Conservation (phyloP, 768 basidiomycete species). For the Mycena haematopus region DNA sequence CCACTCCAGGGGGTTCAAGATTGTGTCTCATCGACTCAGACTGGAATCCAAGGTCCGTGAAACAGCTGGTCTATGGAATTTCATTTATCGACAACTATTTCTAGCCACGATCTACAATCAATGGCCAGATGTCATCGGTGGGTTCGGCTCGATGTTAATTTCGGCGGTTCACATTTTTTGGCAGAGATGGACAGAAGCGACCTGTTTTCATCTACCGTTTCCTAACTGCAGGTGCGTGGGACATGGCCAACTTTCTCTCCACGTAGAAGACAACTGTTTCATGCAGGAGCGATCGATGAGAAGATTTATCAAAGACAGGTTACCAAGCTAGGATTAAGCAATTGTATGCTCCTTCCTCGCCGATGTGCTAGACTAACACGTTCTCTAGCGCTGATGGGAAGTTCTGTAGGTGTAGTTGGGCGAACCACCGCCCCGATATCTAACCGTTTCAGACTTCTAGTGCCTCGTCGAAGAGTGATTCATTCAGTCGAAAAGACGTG, state of each 20-base stretch:
- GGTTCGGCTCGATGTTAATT: constrained; percentile 20
- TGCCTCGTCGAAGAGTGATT: constrained; percentile 76
- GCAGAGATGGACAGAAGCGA: constrained; percentile 91
- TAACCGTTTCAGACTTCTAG: constrained; percentile 30
- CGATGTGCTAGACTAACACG: background rate
- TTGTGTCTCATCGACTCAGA: constrained; percentile 88
- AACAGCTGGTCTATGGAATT: background rate
- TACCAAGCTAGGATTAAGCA: constrained; percentile 90
- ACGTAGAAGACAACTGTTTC: background rate
- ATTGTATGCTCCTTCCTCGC: constrained; percentile 52
- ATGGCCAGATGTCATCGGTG: constrained; percentile 97
- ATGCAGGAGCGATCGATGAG: constrained; percentile 84
- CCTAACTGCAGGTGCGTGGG: constrained; percentile 73
- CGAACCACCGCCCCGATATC: background rate
- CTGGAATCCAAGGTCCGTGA: constrained; percentile 85
- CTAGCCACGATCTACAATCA: constrained; percentile 89
- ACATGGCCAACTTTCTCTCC: background rate
- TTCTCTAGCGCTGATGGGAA: constrained; percentile 70
- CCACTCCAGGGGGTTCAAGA: constrained; percentile 70
- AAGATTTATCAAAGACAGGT: constrained; percentile 95
- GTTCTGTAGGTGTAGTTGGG: constrained; percentile 10
- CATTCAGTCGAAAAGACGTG: constrained; percentile 88
- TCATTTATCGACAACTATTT: constrained; percentile 2
- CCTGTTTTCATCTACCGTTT: constrained; percentile 91
- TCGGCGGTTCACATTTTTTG: background rate